Conservation (phyloP, 176 grass and related monocot species). For the Oropetium thomaeum region DNA sequence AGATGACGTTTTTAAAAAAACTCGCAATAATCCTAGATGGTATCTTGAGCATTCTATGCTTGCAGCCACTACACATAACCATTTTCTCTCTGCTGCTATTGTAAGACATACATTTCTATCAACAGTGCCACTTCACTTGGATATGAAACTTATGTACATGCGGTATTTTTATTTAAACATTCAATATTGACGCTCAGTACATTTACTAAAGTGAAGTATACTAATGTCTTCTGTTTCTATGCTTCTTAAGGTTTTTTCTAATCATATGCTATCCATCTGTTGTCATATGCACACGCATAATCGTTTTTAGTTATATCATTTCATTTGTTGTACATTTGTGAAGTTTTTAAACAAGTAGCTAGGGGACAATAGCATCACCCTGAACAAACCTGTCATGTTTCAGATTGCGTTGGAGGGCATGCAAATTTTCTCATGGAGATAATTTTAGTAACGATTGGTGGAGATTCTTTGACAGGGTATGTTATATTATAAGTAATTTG, state of each 20-base stretch:
- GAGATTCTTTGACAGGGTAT: conserved; percentile 84
- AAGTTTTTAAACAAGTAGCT: conserved; percentile 9
- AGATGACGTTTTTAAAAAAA: neutral
- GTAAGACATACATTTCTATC: neutral
- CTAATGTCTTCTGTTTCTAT: neutral
- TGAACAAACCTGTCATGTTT: conserved; percentile 16
- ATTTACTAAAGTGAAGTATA: conserved; percentile 9
- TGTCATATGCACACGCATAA: neutral
- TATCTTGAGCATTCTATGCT: conserved; percentile 2
- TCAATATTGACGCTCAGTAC: neutral
- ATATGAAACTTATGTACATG: neutral
- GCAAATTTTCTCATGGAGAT: conserved; percentile 41
- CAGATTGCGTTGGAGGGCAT: neutral
- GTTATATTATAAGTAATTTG: conserved; percentile 66
- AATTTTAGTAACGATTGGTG: conserved; percentile 55
- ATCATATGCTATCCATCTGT: neutral
- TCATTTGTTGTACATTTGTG: neutral
- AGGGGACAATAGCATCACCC: neutral
- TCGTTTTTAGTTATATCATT: conserved; percentile 6
- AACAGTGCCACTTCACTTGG: neutral
- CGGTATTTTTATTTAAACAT: conserved; percentile 4
- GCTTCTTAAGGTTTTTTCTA: conserved; percentile 2
- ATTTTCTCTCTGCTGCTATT: neutral
- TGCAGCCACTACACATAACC: neutral
- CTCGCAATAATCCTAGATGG: neutral